A percentile compares a stretch with the other conserved stretches of the same genome.
These are phyloP conservation scores for Metarhizium guizhouense DNA, from an alignment of 2,329 filamentous ascomycete genomes.

Conservation along the genomic window DNA sequence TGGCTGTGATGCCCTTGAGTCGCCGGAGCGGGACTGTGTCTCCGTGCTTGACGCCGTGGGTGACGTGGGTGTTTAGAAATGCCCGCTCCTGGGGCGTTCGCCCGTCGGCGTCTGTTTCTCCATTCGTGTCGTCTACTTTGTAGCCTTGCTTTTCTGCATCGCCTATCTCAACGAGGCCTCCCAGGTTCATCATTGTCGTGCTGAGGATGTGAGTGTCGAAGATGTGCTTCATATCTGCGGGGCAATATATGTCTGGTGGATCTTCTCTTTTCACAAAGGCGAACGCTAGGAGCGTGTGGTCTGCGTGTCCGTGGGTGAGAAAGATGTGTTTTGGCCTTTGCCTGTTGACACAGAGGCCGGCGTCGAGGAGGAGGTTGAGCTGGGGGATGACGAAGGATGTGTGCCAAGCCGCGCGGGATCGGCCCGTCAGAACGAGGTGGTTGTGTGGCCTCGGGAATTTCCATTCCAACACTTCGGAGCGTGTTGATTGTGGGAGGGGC, in stretches of 20 bases:
- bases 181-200: slow-evolving; percentile 32
- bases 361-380: slow-evolving; percentile 40
- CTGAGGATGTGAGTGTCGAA: slow-evolving; percentile 32
- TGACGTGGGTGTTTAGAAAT: slow-evolving; percentile 29
- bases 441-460: slow-evolving; percentile 33
- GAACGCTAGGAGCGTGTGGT: slow-evolving; percentile 34
- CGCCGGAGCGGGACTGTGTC: slow-evolving; percentile 27
- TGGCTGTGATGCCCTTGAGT: slow-evolving; percentile 27
- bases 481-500: slow-evolving; percentile 32
- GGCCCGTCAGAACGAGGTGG: slow-evolving; percentile 34
- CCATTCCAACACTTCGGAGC: slow-evolving; percentile 37
- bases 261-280: slow-evolving; percentile 34
- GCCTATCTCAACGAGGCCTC: slow-evolving; percentile 24
- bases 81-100: slow-evolving; percentile 9
- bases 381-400: slow-evolving; percentile 42
- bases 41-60: slow-evolving; percentile 26
- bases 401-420: slow-evolving; percentile 41
- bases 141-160: slow-evolving; percentile 11
- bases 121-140: slow-evolving; percentile 6
- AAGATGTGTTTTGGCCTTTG: slow-evolving; percentile 39
- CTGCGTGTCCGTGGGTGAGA: slow-evolving; percentile 39
- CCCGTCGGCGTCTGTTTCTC: slow-evolving; percentile 11
- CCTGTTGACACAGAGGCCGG: slow-evolving; percentile 36
- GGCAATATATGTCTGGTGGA: slow-evolving; percentile 37
- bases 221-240: slow-evolving; percentile 27